Base-by-base conservation (phyloP, 2,329 filamentous ascomycete genomes). In the Arthrobotrys musiformis region DNA sequence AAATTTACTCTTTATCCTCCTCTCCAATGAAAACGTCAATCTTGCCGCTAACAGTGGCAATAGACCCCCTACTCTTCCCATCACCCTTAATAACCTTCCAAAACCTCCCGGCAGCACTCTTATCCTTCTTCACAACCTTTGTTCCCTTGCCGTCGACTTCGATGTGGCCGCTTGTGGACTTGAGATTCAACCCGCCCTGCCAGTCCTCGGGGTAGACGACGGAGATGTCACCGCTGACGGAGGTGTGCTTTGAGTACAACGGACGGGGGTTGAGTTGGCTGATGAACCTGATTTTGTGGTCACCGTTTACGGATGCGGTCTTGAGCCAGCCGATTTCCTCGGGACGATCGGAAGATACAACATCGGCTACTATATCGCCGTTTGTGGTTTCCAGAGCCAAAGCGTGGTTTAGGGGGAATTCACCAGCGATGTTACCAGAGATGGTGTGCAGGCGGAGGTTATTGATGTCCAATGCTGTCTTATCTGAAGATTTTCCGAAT, bases 61-160 rank as follows among this genome's bases (percentile, higher is more conserved):
- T 33, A 24, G 40, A 61, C 0, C 67, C 74, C 33, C 35, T 67
- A 37, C 74, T 78, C 50, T 67, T 63, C 0, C 74, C 74, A 19
- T 44, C 61, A 11, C 74, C 74, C 52, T 78, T 78, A 30, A 72
- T 54, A 56, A 78, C 67, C 52, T 72, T 67, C 74, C 74, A 78
- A 67, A 70, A 78, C 26, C 35, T 61, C 5, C 67, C 74, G 17
- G 56, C 61, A 22, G 35, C 33, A 15, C 61, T 44, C 24, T 54
- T 67, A 17, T 76, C 56, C 42, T 72, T 72, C 61, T 63, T 72
- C 1, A 72, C 62, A 44, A 78, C 50, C 19, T 67, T 67, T 4
- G 68, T 70, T 2, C 68, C 68, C 42, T 64, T 72, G 2, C 74
- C 74, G 5, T 48, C 44, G 19, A 78, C 62, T 15, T 54, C 33